Percentiles rank a stretch among this genome's conserved stretches.
These are phyloP conservation scores for Rhodomyrtus tomentosa DNA, from an alignment of 345 rosid genomes.

Conservation along the genomic window DNA sequence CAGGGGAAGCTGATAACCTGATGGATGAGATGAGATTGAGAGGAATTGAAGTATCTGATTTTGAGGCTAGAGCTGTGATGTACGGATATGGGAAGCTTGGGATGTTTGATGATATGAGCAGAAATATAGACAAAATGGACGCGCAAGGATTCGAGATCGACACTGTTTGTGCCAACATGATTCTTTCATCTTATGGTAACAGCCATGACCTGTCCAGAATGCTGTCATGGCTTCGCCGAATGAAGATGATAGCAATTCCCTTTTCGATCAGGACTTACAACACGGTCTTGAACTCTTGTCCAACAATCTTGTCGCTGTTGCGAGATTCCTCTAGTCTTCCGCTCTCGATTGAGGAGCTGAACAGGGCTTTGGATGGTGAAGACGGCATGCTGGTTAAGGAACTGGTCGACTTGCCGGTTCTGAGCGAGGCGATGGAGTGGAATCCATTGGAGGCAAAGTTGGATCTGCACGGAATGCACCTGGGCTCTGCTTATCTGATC, in stretches of 20 bases:
- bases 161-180: conserved; percentile 64
- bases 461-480: conserved; percentile 88
- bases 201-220: conserved; percentile 39
- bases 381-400: conserved; percentile 41
- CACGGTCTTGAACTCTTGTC: conserved; percentile 69
- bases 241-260: conserved; percentile 35
- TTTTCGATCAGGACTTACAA: conserved; percentile 59
- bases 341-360: conserved; percentile 33
- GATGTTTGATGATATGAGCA: conserved; percentile 51
- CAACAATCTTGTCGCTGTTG: conserved; percentile 22
- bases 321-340: conserved; percentile 23
- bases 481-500: conserved; percentile 56
- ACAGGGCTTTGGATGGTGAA: conserved; percentile 21
- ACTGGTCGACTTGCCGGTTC: conserved; percentile 36
- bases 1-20: conserved; percentile 45
- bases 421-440: conserved; percentile 50
- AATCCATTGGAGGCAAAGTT: conserved; percentile 37
- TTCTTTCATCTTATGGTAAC: conserved; percentile 70
- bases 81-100: conserved; percentile 67
- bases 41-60: conserved; percentile 32
- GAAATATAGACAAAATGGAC: conserved; percentile 30
- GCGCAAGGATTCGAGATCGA: conserved; percentile 38
- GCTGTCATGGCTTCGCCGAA: conserved; percentile 49
- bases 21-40: conserved; percentile 32
- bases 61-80: conserved; percentile 41